Percentiles rank a stretch among this genome's conserved stretches.
Evolutionary conservation across 495 filamentous ascomycete species (phyloP).

Genomic region (Paragyromitra xinjiangensis): DNA sequence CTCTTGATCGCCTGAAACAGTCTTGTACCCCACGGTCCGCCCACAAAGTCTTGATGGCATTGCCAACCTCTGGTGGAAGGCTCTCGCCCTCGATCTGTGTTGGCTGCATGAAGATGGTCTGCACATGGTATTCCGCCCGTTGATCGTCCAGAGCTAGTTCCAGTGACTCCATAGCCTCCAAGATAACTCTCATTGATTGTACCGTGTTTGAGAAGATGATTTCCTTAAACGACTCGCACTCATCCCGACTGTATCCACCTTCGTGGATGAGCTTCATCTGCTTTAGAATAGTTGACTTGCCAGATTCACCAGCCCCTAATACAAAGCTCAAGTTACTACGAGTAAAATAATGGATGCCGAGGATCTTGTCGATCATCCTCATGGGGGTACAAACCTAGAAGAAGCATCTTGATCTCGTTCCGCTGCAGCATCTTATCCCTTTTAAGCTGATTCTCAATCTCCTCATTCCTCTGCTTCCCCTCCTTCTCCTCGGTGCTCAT

Average conservation of each 20-base stretch:
- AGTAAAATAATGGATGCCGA: neutral
- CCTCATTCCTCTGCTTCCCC: conserved; percentile 98
- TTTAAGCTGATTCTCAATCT: conserved; percentile 98
- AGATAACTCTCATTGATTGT: conserved; percentile 94
- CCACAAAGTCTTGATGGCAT: conserved; percentile 92
- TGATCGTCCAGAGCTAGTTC: conserved; percentile 88
- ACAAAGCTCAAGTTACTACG: conserved; percentile 17
- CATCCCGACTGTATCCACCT: conserved; percentile 79
- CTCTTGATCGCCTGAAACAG: conserved; percentile 91
- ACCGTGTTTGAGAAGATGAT: conserved; percentile 99
- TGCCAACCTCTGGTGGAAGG: conserved; percentile 91
- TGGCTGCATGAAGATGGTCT: conserved; percentile 96
- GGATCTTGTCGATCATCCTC: neutral
- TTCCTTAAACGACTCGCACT: conserved; percentile 87
- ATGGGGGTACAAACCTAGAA: conserved; percentile 77
- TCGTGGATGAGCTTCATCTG: conserved; percentile 97
- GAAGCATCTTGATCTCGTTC: conserved; percentile 99
- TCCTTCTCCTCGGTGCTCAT: conserved; percentile 99
- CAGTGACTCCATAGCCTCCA: conserved; percentile 94
- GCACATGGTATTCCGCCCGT: conserved; percentile 89
- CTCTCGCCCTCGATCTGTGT: conserved; percentile 95
- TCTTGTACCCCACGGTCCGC: conserved; percentile 93
- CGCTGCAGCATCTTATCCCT: conserved; percentile 93
- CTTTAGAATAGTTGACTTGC: conserved; percentile 98
- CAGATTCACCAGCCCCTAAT: conserved; percentile 97